These are phyloP conservation scores for Quercus gilva DNA, from an alignment of 306 rosid genomes.

Conservation along the genomic window DNA sequence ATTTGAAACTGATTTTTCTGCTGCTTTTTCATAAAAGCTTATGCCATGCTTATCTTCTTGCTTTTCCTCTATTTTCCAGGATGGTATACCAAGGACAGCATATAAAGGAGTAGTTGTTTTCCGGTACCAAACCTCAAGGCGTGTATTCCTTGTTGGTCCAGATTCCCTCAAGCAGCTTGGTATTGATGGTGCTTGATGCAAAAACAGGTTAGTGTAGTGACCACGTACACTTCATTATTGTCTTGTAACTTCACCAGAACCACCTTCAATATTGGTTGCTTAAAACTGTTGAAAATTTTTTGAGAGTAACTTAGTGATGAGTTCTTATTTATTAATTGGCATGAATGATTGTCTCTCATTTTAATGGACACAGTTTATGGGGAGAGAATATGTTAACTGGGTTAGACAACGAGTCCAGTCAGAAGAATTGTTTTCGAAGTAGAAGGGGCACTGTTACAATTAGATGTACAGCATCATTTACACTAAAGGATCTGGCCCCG, in stretches of 20 bases:
- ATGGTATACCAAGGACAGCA: slow-evolving; percentile 92
- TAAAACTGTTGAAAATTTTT: background rate
- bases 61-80: slow-evolving; percentile 47
- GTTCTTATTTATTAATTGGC: too few relatives aligned
- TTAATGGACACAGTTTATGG: background rate
- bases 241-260: background rate
- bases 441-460: background rate
- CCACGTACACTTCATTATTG: background rate
- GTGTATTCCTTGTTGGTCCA: slow-evolving; percentile 72
- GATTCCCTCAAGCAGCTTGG: slow-evolving; percentile 69
- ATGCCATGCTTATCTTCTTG: background rate
- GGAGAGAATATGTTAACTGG: background rate
- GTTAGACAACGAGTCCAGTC: background rate
- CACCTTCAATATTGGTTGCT: background rate
- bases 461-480: background rate
- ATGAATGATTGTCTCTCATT: background rate
- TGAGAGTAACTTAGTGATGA: background rate
- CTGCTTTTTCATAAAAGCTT: background rate
- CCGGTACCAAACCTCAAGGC: slow-evolving; percentile 58
- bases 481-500: background rate
- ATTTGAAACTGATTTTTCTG: background rate
- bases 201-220: slow-evolving; percentile 28
- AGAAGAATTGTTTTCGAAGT: background rate
- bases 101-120: slow-evolving; percentile 91
- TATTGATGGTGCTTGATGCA: slow-evolving; percentile 45